Conservation (phyloP, 768 basidiomycete genomes). For the Tylopilus balloui region DNA sequence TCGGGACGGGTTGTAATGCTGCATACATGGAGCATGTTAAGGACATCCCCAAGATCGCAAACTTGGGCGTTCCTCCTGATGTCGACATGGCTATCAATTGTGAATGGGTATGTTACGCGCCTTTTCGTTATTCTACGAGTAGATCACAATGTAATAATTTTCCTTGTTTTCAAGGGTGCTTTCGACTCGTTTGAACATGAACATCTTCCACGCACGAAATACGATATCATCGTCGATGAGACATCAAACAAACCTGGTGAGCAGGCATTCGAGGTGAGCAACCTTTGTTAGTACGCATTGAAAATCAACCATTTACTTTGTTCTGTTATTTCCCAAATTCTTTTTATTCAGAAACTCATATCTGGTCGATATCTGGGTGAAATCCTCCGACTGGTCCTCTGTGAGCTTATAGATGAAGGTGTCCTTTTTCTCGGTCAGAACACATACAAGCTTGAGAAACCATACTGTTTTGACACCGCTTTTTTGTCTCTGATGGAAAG, state of each 20-base stretch:
- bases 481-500: slow-evolving; percentile 97
- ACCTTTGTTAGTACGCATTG: not conserved
- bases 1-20: slow-evolving; percentile 97
- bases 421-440: slow-evolving; percentile 97
- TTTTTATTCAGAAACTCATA: slow-evolving; percentile 71
- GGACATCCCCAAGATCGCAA: slow-evolving; percentile 79
- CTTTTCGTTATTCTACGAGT: not conserved
- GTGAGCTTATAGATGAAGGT: slow-evolving; percentile 94
- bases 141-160: not conserved
- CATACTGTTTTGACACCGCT: slow-evolving; percentile 92
- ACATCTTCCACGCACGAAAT: slow-evolving; percentile 92
- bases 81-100: slow-evolving; percentile 94
- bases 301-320: not conserved
- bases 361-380: slow-evolving; percentile 96
- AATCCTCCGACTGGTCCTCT: slow-evolving; percentile 90
- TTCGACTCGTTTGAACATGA: slow-evolving; percentile 96
- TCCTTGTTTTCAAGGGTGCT: slow-evolving; percentile 71
- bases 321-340: not conserved
- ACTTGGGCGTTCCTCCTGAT: slow-evolving; percentile 61
- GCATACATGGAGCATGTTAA: slow-evolving; percentile 93
- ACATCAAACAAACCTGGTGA: slow-evolving; percentile 95
- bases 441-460: slow-evolving; percentile 95
- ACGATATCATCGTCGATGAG: slow-evolving; percentile 89
- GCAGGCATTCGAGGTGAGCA: slow-evolving; percentile 80
- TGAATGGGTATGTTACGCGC: slow-evolving; percentile 69